Evolutionary conservation across 192 early-diverging fungal species (phyloP).

Genomic region (Mortierella alpina): DNA sequence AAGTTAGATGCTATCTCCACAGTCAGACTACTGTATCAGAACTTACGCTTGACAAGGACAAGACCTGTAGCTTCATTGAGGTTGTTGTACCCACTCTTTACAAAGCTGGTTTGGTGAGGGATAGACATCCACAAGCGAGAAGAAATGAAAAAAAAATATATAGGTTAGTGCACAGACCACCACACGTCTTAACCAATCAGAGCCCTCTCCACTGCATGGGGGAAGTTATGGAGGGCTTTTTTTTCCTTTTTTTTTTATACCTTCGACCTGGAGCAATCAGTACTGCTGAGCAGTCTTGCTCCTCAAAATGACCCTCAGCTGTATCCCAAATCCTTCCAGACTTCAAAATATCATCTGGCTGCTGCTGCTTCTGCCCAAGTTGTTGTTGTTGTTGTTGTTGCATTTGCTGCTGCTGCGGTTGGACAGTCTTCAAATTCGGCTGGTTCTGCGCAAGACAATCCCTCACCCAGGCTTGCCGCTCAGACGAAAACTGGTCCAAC

Average conservation of each 20-base stretch:
- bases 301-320: conserved; percentile 6
- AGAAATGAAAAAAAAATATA: conserved; percentile 5
- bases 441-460: conserved; percentile 5
- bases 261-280: not conserved
- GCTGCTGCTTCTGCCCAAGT: not conserved
- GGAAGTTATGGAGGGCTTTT: too few relatives aligned
- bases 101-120: conserved; percentile 3
- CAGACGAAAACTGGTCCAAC: conserved; percentile 42
- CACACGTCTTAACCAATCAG: too few relatives aligned
- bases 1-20: not conserved
- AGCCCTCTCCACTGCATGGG: too few relatives aligned
- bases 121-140: not conserved
- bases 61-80: conserved; percentile 42
- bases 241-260: not conserved
- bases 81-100: conserved; percentile 34
- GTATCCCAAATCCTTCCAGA: conserved; percentile 28
- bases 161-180: not conserved
- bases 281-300: not conserved
- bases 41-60: conserved; percentile 43
- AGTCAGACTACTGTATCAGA: not conserved
- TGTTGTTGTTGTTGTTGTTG: not conserved
- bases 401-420: not conserved
- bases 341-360: conserved; percentile 5
- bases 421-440: too few relatives aligned
- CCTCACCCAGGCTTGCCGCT: conserved; percentile 29